Conservation (phyloP, 208 protist genomes). For the Tritrichomonas foetus region DNA sequence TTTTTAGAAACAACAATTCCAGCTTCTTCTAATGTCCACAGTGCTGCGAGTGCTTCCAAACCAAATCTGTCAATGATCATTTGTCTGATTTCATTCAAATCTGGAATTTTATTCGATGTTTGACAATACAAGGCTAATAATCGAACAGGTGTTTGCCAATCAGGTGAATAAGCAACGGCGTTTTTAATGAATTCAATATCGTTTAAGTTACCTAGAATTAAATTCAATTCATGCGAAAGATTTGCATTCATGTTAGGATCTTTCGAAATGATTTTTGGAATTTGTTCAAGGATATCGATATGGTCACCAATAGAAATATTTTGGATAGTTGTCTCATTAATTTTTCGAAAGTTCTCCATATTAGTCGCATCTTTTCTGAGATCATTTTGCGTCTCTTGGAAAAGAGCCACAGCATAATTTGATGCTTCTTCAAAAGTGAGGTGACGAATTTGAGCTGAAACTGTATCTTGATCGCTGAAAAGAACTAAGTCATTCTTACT, state of each 20-base stretch:
- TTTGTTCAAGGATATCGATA: not conserved
- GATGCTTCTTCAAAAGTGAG: not conserved
- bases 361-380: not conserved
- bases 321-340: not conserved
- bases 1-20: not conserved
- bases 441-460: not conserved
- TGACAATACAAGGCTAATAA: not conserved
- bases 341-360: not conserved
- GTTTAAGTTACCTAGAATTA: not conserved
- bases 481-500: not conserved
- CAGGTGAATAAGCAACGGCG: not conserved
- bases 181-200: not conserved
- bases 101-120: not conserved
- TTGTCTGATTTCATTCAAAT: not conserved
- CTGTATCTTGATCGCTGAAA: not conserved
- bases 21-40: not conserved
- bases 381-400: not conserved
- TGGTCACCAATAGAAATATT: not conserved
- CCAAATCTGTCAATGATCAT: slow-evolving; percentile 28
- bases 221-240: not conserved
- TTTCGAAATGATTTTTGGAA: not conserved
- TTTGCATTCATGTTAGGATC: not conserved
- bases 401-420: not conserved
- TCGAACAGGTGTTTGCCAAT: not conserved
- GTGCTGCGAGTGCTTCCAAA: not conserved